phyloP scores from a whole-genome alignment of 2,329 filamentous ascomycete species.

The Dactylellina leptospora region DNA sequence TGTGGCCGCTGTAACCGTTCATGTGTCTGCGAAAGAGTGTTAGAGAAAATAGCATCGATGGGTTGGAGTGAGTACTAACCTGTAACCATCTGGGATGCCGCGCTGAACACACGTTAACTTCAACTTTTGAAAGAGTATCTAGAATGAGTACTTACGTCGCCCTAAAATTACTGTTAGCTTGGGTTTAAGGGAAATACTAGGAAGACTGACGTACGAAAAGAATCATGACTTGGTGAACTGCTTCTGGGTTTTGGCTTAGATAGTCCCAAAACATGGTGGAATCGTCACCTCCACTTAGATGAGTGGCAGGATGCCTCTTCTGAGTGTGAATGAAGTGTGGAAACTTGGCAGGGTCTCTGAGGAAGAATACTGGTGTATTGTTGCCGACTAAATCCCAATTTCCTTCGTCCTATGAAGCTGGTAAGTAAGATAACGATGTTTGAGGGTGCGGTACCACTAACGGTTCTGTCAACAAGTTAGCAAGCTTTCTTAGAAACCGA shows the following conservation, averaged over 20 bases:
- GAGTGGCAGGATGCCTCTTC: conserved; percentile 75
- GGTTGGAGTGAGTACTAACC: conserved; percentile 18
- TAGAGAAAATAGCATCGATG: background rate
- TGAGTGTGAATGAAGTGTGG: conserved; percentile 78
- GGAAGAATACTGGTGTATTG: conserved; percentile 78
- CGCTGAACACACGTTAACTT: conserved; percentile 29
- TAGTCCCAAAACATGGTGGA: conserved; percentile 74
- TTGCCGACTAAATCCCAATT: conserved; percentile 78
- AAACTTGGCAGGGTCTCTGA: conserved; percentile 78
- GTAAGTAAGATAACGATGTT: background rate
- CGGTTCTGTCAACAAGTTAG: conserved; percentile 24
- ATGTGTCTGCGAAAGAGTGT: conserved; percentile 23
- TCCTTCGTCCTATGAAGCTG: conserved; percentile 67
- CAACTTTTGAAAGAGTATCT: background rate
- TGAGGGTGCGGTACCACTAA: conserved; percentile 12
- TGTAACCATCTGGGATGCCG: conserved; percentile 49
- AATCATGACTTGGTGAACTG: conserved; percentile 66
- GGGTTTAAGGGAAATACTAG: conserved; percentile 61
- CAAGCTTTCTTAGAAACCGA: background rate
- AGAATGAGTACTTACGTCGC: conserved; percentile 33
- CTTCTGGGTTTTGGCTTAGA: conserved; percentile 63
- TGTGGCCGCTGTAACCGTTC: conserved; percentile 60
- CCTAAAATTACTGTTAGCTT: conserved; percentile 55
- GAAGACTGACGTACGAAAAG: conserved; percentile 63
- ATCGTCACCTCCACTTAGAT: conserved; percentile 67